Evolutionary conservation across 1,139 yeast genomes (phyloP).

Genomic region (Blastobotrys petasosporus): DNA sequence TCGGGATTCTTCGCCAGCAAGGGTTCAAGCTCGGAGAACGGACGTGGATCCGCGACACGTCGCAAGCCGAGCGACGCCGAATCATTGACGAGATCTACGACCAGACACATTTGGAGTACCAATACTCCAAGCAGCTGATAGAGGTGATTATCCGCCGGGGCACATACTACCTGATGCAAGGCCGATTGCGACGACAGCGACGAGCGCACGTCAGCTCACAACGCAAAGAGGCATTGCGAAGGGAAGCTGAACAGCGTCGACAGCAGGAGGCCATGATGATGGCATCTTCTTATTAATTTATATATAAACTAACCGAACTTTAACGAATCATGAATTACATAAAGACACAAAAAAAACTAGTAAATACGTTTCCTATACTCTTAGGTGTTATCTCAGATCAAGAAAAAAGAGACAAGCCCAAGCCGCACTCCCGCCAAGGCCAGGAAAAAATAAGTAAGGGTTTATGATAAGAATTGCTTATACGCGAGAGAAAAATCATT

Average conservation of each 20-base stretch:
- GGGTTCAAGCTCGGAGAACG: conserved; percentile 66
- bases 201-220: conserved; percentile 7
- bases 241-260: too few species aligned
- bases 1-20: conserved; percentile 53
- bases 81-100: conserved; percentile 46
- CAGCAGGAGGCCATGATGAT: background rate
- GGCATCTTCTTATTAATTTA: background rate
- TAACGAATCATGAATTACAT: too few species aligned
- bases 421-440: too few species aligned
- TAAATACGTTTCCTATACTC: too few species aligned
- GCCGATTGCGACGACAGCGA: conserved; percentile 53
- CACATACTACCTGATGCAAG: conserved; percentile 75
- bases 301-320: background rate
- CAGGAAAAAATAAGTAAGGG: too few species aligned
- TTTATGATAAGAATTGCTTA: too few species aligned
- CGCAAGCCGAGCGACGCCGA: conserved; percentile 43
- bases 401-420: too few species aligned
- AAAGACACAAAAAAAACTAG: too few species aligned
- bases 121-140: conserved; percentile 47
- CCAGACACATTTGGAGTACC: conserved; percentile 45
- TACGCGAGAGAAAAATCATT: too few species aligned
- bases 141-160: conserved; percentile 75
- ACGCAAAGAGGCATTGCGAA: conserved; percentile 5
- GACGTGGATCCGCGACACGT: conserved; percentile 79
- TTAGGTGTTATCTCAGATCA: too few species aligned